A percentile compares a stretch with the other conserved stretches of the same genome.
Conservation (phyloP, 1,139 yeast species). For the Suhomyces kunorum region DNA sequence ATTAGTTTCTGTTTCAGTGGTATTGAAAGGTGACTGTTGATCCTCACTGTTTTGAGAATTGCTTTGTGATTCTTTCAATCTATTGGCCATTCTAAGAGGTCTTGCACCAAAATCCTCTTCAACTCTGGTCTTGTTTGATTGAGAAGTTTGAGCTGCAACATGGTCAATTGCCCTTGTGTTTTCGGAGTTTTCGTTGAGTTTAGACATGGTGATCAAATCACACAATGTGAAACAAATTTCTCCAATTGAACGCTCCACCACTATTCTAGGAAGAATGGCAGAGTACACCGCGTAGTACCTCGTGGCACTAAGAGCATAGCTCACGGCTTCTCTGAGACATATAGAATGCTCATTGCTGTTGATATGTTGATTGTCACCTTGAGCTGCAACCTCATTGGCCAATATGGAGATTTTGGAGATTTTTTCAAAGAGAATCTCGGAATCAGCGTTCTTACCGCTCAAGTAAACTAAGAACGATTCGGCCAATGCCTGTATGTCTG, state of each 20-base stretch:
- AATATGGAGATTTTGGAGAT: constrained; percentile 53
- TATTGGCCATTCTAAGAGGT: constrained; percentile 61
- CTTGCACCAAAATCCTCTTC: constrained; percentile 46
- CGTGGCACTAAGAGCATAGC: constrained; percentile 76
- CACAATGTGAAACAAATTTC: constrained; percentile 75
- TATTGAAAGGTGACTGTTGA: constrained; percentile 3
- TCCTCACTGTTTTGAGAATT: constrained; percentile 2
- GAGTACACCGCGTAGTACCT: constrained; percentile 72
- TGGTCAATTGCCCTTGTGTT: constrained; percentile 15
- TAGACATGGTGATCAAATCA: constrained; percentile 62
- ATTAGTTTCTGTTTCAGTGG: constrained; percentile 1
- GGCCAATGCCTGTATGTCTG: constrained; percentile 48
- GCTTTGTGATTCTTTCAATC: constrained; percentile 26
- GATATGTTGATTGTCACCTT: constrained; percentile 39
- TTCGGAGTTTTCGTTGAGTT: constrained; percentile 37
- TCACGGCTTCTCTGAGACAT: constrained; percentile 65
- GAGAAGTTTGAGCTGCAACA: constrained; percentile 2
- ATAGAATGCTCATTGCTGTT: constrained; percentile 38
- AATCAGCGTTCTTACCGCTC: constrained; percentile 34
- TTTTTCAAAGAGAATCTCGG: constrained; percentile 53
- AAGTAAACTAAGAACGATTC: constrained; percentile 46
- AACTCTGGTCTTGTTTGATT: constrained; percentile 3
- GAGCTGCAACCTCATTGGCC: constrained; percentile 51
- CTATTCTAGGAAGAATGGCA: constrained; percentile 65
- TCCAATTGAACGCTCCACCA: constrained; percentile 76